Percentiles rank a stretch among this genome's conserved stretches.
phyloP scores from a whole-genome alignment of 305 asterid species.

The Fraxinus latifolia region DNA sequence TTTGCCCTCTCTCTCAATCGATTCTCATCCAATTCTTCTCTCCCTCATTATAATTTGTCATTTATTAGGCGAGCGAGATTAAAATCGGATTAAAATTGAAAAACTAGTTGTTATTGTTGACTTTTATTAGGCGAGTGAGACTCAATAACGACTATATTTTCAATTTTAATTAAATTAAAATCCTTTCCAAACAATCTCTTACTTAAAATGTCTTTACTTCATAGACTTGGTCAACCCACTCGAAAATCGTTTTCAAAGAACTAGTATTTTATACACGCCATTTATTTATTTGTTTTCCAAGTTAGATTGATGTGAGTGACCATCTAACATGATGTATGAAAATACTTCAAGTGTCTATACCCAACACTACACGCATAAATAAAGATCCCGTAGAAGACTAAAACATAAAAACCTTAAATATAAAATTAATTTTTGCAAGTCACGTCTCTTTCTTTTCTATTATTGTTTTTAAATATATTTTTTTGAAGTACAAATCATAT shows the following conservation, averaged over 20 bases:
- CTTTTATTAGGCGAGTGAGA: no score
- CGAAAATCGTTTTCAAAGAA: neutral
- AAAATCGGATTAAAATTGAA: no score
- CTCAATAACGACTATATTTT: no score
- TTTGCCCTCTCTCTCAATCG: no score
- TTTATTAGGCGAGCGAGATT: no score
- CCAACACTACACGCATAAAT: neutral
- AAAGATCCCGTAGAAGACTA: neutral
- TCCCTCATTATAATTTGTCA: neutral
- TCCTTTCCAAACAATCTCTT: no score
- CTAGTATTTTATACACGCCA: neutral
- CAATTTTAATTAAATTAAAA: no score
- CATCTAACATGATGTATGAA: neutral
- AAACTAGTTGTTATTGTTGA: no score
- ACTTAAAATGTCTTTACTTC: no score
- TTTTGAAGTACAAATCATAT: neutral
- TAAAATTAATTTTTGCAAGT: neutral
- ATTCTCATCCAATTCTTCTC: no score
- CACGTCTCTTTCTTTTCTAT: neutral
- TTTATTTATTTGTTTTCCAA: neutral
- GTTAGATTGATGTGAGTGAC: neutral
- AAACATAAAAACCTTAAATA: neutral
- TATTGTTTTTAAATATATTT: neutral
- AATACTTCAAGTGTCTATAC: neutral
- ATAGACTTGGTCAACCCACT: neutral